Evolutionary conservation across 2,329 filamentous ascomycete genomes (phyloP).

Genomic region (Penicillium freii): DNA sequence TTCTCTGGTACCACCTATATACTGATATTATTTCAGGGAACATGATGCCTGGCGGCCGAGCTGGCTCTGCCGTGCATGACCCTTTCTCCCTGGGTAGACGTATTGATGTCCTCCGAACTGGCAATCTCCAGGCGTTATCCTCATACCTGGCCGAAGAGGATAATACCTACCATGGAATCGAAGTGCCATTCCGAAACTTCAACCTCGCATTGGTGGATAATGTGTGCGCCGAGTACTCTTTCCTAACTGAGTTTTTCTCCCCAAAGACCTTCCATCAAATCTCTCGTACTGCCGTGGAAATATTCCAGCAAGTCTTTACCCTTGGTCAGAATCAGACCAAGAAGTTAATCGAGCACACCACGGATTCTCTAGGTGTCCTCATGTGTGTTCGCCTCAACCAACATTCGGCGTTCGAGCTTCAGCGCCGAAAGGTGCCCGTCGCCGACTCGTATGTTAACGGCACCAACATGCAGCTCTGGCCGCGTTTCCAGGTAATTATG

Average conservation of each 20-base stretch:
- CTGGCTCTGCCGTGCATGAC: constrained; percentile 60
- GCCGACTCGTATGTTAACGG: constrained; percentile 91
- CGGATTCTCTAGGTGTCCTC: constrained; percentile 81
- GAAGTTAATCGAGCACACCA: constrained; percentile 70
- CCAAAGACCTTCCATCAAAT: constrained; percentile 73
- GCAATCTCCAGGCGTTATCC: constrained; percentile 72
- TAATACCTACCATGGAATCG: constrained; percentile 78
- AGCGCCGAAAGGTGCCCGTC: constrained; percentile 83
- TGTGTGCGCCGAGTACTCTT: constrained; percentile 89
- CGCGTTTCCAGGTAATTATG: constrained; percentile 90
- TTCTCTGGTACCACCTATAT: constrained; percentile 1
- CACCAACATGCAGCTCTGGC: constrained; percentile 95
- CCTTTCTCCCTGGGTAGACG: constrained; percentile 85
- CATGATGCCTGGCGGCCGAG: constrained; percentile 41
- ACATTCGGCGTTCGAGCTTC: constrained; percentile 88
- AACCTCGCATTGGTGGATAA: constrained; percentile 94
- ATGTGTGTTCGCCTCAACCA: constrained; percentile 93
- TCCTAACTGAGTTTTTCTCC: constrained; percentile 85
- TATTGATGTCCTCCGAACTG: constrained; percentile 74
- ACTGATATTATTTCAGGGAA: constrained; percentile 29
- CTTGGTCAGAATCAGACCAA: constrained; percentile 76
- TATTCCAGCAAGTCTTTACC: constrained; percentile 87
- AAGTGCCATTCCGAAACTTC: constrained; percentile 89
- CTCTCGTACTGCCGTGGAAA: constrained; percentile 77
- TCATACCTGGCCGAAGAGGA: constrained; percentile 92